Base-by-base conservation (phyloP, 257 asterid species). In the Nicotiana obtusifolia region DNA sequence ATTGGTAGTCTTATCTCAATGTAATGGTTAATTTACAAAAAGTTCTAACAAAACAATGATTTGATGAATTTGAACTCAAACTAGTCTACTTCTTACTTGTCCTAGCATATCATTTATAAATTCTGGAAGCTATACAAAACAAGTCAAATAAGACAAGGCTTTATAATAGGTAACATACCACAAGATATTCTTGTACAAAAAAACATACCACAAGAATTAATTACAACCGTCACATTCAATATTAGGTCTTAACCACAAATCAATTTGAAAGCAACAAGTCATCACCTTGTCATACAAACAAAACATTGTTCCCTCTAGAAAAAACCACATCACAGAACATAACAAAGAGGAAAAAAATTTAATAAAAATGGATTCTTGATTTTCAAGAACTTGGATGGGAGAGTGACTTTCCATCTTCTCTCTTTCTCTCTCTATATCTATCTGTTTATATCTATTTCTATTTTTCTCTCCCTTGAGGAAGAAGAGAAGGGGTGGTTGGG, bases 161-260 rank as follows among this genome's bases (percentile, higher is more conserved):
- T 30, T 19, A 35, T 35, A 33, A 52, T 15, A 14, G 57, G 57
- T 52, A 52, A 52, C 57, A 52, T 41, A 20, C 24, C 14, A 65
- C 33, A 69, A 37, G n/a, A 69, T n/a, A 20, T 41, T 69, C 49
- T 9, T 41, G 49, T 8, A n/a, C 28, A 2, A 19, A n/a, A 22
- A 1, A 61, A 28, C 69, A 65, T 65, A 20, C 24, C 14, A 65
- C 33, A 41, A 37, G 33, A 69, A 20, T 41, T 69, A 24, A 73
- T 73, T 47, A 73, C 79, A 24, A 73, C 79, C 79, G 24, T 73
- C 79, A 73, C 79, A 73, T 49, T 49, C 79, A 47, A 73, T 73
- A 47, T 47, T 73, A 49, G 79, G 79, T 73, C 16, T 14, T 73
- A 73, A 49, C 79, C 79, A 73, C 79, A 49, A 73, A 73, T 73